A percentile compares a stretch with the other conserved stretches of the same genome.
These are phyloP conservation scores for Cystobasidium ongulense DNA, from an alignment of 768 basidiomycete genomes.

Conservation along the genomic window DNA sequence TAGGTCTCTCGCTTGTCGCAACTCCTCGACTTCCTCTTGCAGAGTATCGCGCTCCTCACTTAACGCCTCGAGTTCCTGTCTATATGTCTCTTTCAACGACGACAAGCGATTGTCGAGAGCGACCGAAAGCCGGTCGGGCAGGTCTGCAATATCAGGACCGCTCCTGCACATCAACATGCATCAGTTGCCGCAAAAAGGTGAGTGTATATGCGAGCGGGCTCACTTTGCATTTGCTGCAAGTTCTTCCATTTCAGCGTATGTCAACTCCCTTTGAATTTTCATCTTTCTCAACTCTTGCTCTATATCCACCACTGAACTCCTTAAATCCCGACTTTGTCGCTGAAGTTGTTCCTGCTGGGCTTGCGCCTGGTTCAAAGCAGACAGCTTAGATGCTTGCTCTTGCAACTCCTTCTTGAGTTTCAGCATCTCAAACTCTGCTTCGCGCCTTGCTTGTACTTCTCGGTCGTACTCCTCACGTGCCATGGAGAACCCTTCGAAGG, in stretches of 20 bases:
- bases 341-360: slow-evolving; percentile 65
- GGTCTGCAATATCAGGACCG: background rate
- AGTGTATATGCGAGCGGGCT: slow-evolving; percentile 32
- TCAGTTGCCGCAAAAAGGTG: background rate
- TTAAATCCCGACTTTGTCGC: slow-evolving; percentile 68
- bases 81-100: slow-evolving; percentile 75
- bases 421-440: slow-evolving; percentile 85
- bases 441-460: slow-evolving; percentile 75
- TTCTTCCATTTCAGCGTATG: slow-evolving; percentile 88
- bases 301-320: slow-evolving; percentile 63
- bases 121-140: slow-evolving; percentile 47
- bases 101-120: slow-evolving; percentile 79
- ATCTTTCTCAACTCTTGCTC: slow-evolving; percentile 80
- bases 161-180: background rate
- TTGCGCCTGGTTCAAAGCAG: slow-evolving; percentile 69
- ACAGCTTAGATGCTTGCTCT: slow-evolving; percentile 77
- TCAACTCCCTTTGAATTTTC: slow-evolving; percentile 80
- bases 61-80: slow-evolving; percentile 74
- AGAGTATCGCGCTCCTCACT: slow-evolving; percentile 71
- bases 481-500: slow-evolving; percentile 81
- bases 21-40: slow-evolving; percentile 70
- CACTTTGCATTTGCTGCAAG: slow-evolving; percentile 67
- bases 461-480: slow-evolving; percentile 91
- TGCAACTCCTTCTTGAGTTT: slow-evolving; percentile 74
- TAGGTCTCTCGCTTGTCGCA: slow-evolving; percentile 73